Conservation (phyloP, 108 stramenopile genomes). For the Cylindrotheca fusiformis region DNA sequence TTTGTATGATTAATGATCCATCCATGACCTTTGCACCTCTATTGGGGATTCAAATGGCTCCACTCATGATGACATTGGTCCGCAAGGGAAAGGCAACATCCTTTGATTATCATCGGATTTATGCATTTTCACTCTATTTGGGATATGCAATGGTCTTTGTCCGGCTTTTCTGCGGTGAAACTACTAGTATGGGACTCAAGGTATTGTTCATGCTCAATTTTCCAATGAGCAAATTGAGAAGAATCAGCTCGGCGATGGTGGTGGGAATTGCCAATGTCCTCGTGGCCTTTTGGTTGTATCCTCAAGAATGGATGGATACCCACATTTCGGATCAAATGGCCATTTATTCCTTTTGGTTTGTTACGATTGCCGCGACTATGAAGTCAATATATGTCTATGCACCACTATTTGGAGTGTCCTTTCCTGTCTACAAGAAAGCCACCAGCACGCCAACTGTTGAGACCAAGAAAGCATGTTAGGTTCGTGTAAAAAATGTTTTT, state of each 20-base stretch:
- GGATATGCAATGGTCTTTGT: constrained; percentile 24
- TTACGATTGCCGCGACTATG: neutral
- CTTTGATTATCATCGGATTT: constrained; percentile 49
- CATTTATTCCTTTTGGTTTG: neutral
- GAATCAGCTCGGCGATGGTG: neutral
- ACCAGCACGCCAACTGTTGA: no score
- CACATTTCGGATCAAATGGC: neutral
- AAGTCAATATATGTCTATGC: neutral
- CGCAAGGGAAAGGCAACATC: constrained; percentile 59
- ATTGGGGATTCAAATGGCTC: constrained; percentile 62
- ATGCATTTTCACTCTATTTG: constrained; percentile 42
- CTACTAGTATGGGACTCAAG: neutral
- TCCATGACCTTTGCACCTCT: constrained; percentile 37
- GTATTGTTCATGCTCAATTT: neutral
- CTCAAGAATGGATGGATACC: neutral
- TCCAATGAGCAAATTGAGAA: neutral
- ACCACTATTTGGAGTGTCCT: neutral
- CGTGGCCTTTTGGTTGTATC: neutral
- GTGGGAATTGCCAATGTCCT: neutral
- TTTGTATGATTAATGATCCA: neutral
- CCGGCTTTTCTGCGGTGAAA: neutral
- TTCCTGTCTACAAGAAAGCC: no score
- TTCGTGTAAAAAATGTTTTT: no score
- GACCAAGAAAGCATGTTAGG: no score
- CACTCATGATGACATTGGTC: constrained; percentile 68